Evolutionary conservation across 1,284 basidiomycete species (phyloP).

Genomic region (Leccinum laetum): DNA sequence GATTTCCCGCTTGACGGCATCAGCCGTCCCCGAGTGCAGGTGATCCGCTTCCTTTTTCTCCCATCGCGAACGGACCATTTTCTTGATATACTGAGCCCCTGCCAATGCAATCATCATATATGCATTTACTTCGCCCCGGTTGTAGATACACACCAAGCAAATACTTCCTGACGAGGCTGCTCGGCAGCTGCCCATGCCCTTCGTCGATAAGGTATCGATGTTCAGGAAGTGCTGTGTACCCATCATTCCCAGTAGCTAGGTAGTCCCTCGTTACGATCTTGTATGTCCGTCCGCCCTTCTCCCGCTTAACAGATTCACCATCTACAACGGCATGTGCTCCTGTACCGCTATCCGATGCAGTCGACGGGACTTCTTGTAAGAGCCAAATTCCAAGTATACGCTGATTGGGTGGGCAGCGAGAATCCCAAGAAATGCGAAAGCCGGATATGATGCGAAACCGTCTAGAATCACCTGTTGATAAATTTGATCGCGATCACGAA

Average conservation of each 20-base stretch:
- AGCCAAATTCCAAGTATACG: slow-evolving; percentile 76
- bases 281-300: slow-evolving; percentile 61
- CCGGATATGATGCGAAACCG: slow-evolving; percentile 90
- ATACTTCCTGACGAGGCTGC: slow-evolving; percentile 81
- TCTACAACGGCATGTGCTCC: slow-evolving; percentile 34
- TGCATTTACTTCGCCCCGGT: neutral
- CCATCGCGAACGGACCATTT: slow-evolving; percentile 42
- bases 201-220: slow-evolving; percentile 78
- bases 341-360: slow-evolving; percentile 6
- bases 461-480: slow-evolving; percentile 38
- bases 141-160: slow-evolving; percentile 62
- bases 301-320: slow-evolving; percentile 55
- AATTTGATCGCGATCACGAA: neutral
- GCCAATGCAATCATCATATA: slow-evolving; percentile 1
- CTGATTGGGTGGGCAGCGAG: slow-evolving; percentile 64
- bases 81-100: slow-evolving; percentile 72
- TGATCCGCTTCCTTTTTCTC: slow-evolving; percentile 22
- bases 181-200: slow-evolving; percentile 83
- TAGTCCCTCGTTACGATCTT: slow-evolving; percentile 79
- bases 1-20: slow-evolving; percentile 44
- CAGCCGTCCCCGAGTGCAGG: slow-evolving; percentile 44
- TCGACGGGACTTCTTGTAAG: slow-evolving; percentile 45
- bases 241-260: slow-evolving; percentile 80
- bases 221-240: slow-evolving; percentile 71
- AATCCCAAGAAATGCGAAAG: slow-evolving; percentile 89